Conservation (phyloP, 495 filamentous ascomycete genomes). For the Hypomontagnella monticulosa region DNA sequence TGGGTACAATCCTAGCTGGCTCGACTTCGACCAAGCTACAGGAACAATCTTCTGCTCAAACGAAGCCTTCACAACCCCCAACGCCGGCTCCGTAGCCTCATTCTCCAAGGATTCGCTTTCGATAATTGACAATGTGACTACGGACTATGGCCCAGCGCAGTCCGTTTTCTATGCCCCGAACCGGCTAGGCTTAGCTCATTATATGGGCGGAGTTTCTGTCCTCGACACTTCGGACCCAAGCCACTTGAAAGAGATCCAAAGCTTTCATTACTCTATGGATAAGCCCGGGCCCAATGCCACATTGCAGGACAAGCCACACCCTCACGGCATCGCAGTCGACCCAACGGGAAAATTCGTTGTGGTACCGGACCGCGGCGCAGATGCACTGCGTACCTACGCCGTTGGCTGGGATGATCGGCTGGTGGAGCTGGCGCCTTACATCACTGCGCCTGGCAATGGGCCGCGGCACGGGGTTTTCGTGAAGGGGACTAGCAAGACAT, state of each 20-base stretch:
- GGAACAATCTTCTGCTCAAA: conserved; percentile 16
- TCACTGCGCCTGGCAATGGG: conserved; percentile 2
- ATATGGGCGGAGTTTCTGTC: conserved; percentile 1
- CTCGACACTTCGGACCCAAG: conserved; percentile 3
- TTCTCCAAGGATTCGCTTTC: conserved; percentile 1
- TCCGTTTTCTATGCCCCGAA: conserved; percentile 4
- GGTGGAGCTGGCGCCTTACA: not conserved
- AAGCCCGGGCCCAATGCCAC: conserved; percentile 1
- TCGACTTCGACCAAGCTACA: conserved; percentile 7
- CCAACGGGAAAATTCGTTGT: conserved; percentile 11
- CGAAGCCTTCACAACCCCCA: not conserved
- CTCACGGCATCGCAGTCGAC: conserved; percentile 1
- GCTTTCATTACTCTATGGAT: conserved; percentile 13
- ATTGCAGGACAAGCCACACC: conserved; percentile 2
- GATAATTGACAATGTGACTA: conserved; percentile 1
- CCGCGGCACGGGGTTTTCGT: conserved; percentile 11
- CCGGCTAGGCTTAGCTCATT: conserved; percentile 4
- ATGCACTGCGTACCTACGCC: conserved; percentile 6
- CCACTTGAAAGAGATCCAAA: conserved; percentile 5
- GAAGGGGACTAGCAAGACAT: conserved; percentile 7
- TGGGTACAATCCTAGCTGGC: conserved; percentile 8
- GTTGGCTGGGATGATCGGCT: conserved; percentile 9
- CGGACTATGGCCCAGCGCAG: conserved; percentile 6
- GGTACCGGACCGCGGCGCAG: conserved; percentile 5
- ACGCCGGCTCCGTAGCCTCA: conserved; percentile 1